Base-by-base conservation (phyloP, 2,329 filamentous ascomycete species). In the Pseudogymnoascus verrucosus region DNA sequence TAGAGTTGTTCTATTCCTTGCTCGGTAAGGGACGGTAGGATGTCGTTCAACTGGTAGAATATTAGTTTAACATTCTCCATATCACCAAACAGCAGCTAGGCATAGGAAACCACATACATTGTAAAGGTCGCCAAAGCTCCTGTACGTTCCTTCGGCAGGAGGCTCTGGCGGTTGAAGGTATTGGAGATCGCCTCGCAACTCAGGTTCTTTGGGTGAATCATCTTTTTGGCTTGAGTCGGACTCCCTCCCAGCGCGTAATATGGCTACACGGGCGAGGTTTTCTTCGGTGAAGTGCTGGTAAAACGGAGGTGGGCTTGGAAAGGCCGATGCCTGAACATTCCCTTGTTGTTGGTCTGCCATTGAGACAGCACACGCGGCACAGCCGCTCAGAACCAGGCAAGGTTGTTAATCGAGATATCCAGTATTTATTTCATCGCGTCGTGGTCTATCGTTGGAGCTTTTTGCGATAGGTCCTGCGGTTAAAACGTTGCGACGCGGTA, bases 241-340 rank as follows among this genome's bases (percentile, higher is more conserved):
- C 12, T 62, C 28, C 57, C 72, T 71, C 12, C 71, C 71, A 3
- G 72, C 67, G 44, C 75, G 81, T 62, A 82, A 72, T 40, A 80
- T 72, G 63, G 80, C 76, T 23, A 89, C 76, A 59, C 84, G 85
- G 12, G 84, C 77, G 62, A 90, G 71, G 72, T 93, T 96, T 28
- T 89, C 85, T 2, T 85, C 75, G 0, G 91, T 96, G 76, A 98
- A 98, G 74, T 90, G 83, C 69, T 89, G 88, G 87, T 90, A 98
- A 78, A 97, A 96, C 0, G 89, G 87, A 26, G 95, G 95, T 26
- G 95, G 95, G 62, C 89, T 85, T 23, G 95, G 93, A 74, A 92
- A 96, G 42, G 88, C 85, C 23, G 89, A 85, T 57, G 79, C 78
- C 44, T 69, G 69, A 3, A 57, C 51, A 67, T 73, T 71, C 7